Evolutionary conservation across 108 stramenopile species (phyloP).

Genomic region (Skeletonema costatum): DNA sequence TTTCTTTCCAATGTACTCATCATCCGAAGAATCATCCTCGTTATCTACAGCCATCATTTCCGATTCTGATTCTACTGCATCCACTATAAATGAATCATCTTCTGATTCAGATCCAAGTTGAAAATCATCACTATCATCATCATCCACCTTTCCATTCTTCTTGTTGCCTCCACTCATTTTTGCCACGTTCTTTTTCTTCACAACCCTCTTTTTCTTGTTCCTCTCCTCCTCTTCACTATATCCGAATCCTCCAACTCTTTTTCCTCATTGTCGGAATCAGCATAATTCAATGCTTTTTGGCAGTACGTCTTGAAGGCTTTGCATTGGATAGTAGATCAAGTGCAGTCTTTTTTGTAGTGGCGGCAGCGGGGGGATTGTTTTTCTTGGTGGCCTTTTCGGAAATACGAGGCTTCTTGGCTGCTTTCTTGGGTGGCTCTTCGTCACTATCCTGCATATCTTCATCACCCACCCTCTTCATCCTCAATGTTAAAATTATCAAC

Average conservation of each 20-base stretch:
- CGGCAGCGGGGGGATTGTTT: not conserved
- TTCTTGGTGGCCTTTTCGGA: not conserved
- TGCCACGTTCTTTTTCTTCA: not conserved
- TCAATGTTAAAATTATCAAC: not conserved
- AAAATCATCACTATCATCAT: slow-evolving; percentile 15
- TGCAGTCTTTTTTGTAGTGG: not conserved
- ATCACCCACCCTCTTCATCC: not conserved
- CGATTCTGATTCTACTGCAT: slow-evolving; percentile 10
- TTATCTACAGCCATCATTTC: not conserved
- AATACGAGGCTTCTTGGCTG: slow-evolving; percentile 7
- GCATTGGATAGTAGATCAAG: not conserved
- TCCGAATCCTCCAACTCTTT: slow-evolving; percentile 9
- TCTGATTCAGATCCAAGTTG: slow-evolving; percentile 14
- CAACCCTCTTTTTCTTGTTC: slow-evolving; percentile 5
- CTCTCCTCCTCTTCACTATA: slow-evolving; percentile 1
- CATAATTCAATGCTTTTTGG: slow-evolving; percentile 20
- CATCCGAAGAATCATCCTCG: not conserved
- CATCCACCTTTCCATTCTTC: not conserved
- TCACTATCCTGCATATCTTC: not conserved
- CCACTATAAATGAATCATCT: slow-evolving; percentile 17
- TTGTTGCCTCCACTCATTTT: not conserved
- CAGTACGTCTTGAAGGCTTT: not conserved
- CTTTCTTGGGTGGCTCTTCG: not conserved
- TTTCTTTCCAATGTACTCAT: slow-evolving; percentile 3
- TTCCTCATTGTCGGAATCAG: slow-evolving; percentile 15